Conservation (phyloP, 2,329 filamentous ascomycete species). For the Magnaporthiopsis rhizophila region DNA sequence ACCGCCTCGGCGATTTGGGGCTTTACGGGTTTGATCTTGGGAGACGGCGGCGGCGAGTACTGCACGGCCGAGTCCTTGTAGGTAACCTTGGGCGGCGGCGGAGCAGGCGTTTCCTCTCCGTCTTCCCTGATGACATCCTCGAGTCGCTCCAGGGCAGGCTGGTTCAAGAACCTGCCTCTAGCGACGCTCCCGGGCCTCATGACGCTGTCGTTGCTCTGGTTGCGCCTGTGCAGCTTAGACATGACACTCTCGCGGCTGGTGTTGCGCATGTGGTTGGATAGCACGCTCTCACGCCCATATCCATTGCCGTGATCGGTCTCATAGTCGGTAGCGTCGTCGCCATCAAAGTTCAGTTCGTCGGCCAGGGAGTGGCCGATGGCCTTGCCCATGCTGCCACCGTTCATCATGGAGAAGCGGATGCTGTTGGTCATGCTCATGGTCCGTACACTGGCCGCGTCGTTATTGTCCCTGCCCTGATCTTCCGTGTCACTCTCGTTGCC, state of each 20-base stretch:
- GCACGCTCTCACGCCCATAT: slow-evolving; percentile 49
- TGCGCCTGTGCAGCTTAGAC: slow-evolving; percentile 42
- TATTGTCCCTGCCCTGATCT: slow-evolving; percentile 49
- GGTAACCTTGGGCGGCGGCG: slow-evolving; percentile 22
- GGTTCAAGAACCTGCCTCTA: slow-evolving; percentile 46
- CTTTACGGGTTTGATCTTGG: slow-evolving; percentile 35
- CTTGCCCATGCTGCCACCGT: slow-evolving; percentile 42
- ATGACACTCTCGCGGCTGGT: slow-evolving; percentile 50
- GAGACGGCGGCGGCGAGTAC: slow-evolving; percentile 75
- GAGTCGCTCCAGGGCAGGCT: slow-evolving; percentile 46
- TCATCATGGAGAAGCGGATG: slow-evolving; percentile 63
- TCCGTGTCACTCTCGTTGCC: slow-evolving; percentile 51
- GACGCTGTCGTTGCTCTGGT: slow-evolving; percentile 51
- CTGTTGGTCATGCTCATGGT: slow-evolving; percentile 67
- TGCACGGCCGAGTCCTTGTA: slow-evolving; percentile 76
- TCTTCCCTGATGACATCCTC: slow-evolving; percentile 45
- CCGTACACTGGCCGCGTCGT: slow-evolving; percentile 63
- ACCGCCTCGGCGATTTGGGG: slow-evolving; percentile 24
- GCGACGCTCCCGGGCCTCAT: slow-evolving; percentile 46
- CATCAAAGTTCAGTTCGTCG: slow-evolving; percentile 83
- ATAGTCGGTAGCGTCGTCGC: slow-evolving; percentile 56
- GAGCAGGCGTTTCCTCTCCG: slow-evolving; percentile 29
- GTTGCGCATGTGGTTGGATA: slow-evolving; percentile 48
- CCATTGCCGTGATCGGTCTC: slow-evolving; percentile 57
- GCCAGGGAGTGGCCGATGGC: slow-evolving; percentile 69